These are phyloP conservation scores for Camellia lanceoleosa DNA, from an alignment of 148 eudicot species.

Conservation along the genomic window DNA sequence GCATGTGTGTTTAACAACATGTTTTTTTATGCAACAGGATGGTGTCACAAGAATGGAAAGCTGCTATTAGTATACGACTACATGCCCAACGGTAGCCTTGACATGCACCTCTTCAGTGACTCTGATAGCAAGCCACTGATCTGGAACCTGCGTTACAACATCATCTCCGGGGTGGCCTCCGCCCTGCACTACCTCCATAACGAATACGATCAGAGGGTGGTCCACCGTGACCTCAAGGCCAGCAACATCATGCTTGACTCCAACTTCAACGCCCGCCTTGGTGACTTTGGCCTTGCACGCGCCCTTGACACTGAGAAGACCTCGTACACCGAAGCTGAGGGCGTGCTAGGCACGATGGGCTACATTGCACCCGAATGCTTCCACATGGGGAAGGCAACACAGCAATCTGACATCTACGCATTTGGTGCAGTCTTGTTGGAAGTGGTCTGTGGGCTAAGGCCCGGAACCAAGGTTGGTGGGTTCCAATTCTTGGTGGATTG, in stretches of 20 bases:
- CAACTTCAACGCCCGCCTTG: constrained; percentile 71
- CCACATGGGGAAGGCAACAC: constrained; percentile 81
- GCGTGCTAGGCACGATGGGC: constrained; percentile 73
- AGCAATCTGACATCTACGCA: constrained; percentile 68
- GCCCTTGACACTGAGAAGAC: constrained; percentile 74
- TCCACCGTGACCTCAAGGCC: constrained; percentile 86
- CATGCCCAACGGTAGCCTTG: constrained; percentile 90
- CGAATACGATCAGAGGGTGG: constrained; percentile 75
- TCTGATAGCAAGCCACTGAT: constrained; percentile 24
- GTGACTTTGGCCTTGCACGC: constrained; percentile 92
- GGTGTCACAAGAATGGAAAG: constrained; percentile 79
- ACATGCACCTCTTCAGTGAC: constrained; percentile 51
- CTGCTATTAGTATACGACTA: constrained; percentile 74
- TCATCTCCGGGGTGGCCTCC: constrained; percentile 44
- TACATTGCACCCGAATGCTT: constrained; percentile 95
- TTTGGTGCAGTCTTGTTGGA: constrained; percentile 77
- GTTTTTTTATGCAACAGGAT: background rate
- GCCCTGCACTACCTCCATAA: constrained; percentile 70
- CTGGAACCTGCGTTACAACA: constrained; percentile 48
- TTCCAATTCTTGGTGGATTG: constrained; percentile 61
- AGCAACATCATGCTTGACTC: constrained; percentile 85
- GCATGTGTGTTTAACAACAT: background rate
- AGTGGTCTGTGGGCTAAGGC: constrained; percentile 61
- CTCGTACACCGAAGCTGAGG: constrained; percentile 68
- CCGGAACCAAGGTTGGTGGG: constrained; percentile 47